Evolutionary conservation across 345 rosid species (phyloP).

Genomic region (Raphanus sativus): DNA sequence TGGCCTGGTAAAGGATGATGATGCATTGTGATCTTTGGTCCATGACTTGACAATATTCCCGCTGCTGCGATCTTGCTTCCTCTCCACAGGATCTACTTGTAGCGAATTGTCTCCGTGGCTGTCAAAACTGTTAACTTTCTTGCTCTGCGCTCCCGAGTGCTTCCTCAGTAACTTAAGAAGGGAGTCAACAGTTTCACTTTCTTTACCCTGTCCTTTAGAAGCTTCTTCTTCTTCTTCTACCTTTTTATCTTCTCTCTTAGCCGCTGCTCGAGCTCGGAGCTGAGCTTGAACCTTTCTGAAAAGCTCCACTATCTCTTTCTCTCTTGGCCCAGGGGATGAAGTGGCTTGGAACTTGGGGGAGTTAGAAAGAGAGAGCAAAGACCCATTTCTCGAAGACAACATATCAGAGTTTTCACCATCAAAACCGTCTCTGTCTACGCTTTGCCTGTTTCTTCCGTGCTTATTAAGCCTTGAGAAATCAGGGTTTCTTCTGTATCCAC

Average conservation of each 20-base stretch:
- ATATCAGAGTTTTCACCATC: slow-evolving; percentile 60
- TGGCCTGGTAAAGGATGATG: slow-evolving; percentile 62
- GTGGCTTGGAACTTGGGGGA: slow-evolving; percentile 72
- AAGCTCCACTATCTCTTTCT: slow-evolving; percentile 87
- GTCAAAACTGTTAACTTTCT: slow-evolving; percentile 41
- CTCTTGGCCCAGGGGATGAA: slow-evolving; percentile 70
- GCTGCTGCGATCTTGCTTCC: slow-evolving; percentile 45
- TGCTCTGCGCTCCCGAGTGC: slow-evolving; percentile 69
- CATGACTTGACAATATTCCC: slow-evolving; percentile 22
- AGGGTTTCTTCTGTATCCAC: slow-evolving; percentile 64
- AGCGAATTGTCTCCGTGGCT: slow-evolving; percentile 33
- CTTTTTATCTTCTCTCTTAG: slow-evolving; percentile 64
- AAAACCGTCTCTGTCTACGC: slow-evolving; percentile 54
- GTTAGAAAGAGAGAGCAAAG: slow-evolving; percentile 55
- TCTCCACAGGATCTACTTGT: slow-evolving; percentile 22
- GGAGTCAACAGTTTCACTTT: slow-evolving; percentile 74
- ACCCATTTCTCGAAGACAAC: slow-evolving; percentile 61
- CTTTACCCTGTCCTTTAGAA: slow-evolving; percentile 56
- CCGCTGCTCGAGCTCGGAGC: slow-evolving; percentile 78
- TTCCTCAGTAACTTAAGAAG: slow-evolving; percentile 79
- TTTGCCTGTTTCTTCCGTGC: slow-evolving; percentile 60
- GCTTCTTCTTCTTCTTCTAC: slow-evolving; percentile 49
- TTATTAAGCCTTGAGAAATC: slow-evolving; percentile 67
- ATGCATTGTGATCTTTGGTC: slow-evolving; percentile 38
- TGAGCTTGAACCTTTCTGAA: slow-evolving; percentile 87